Evolutionary conservation across 2,329 filamentous ascomycete genomes (phyloP), one percentile per base, ranked within the genome.

Genomic region (Nemania bipapillata): DNA sequence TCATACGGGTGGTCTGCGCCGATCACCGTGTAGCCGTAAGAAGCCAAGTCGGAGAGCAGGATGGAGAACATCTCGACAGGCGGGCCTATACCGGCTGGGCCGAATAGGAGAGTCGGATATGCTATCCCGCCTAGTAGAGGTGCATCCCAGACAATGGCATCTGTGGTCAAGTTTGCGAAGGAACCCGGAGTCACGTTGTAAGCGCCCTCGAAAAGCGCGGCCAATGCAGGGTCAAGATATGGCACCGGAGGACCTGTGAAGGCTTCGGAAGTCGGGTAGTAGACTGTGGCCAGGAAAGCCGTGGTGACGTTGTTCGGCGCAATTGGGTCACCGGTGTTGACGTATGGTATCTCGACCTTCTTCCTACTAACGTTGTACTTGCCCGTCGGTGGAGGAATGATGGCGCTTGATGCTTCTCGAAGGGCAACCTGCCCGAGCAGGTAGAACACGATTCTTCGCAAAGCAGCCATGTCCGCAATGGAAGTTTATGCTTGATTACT

Each of bases 1-100:
- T 76, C 73, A 30, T 70, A 73, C 7, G 72, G 63, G 42, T 77
- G 75, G 32, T 76, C 74, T 26, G 71, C 45, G 8, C 66, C 68
- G 0, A 58, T 24, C 20, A 60, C 72, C 0, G 64, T 66, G 60
- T 76, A 76, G 8, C 74, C 75, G 54, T 70, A 28, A 1, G 66
- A 70, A 0, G 53, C 68, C 15, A 71, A 26, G 6, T 72, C 70
- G 1, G 72, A 65, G n/a, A 71, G 37, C 15, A 73, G 63, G 37
- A 65, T 70, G 1, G 68, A 55, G 60, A 56, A 66, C 12, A 40
- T 20, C 55, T 65, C 66, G n/a, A 55, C 47, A 2, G 68, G 62
- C 1, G 70, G 70, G 2, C 64, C 66, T 4, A 37, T 17, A 15
- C 61, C 69, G 0, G 47, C 66, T 1, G 71, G 66, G 4, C 71